A percentile compares a stretch with the other conserved stretches of the same genome.
Conservation (phyloP, 2,329 filamentous ascomycete genomes). For the Alternaria solani region DNA sequence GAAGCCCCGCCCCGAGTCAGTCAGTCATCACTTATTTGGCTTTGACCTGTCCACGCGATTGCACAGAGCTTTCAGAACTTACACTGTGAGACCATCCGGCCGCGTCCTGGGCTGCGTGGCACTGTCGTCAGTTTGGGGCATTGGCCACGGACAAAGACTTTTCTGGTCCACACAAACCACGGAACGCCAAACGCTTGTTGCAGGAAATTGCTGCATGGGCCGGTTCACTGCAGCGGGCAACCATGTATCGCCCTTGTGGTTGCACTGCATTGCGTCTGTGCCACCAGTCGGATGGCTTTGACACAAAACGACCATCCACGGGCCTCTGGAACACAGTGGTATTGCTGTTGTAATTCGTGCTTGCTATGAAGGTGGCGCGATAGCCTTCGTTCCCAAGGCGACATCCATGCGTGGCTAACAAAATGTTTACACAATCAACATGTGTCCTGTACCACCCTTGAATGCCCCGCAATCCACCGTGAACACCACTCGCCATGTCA, state of each 20-base stretch:
- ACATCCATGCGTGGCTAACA: not conserved
- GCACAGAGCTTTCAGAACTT: not conserved
- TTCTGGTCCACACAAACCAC: slow-evolving; percentile 4
- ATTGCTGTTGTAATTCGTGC: not conserved
- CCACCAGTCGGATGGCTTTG: not conserved
- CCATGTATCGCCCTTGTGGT: not conserved
- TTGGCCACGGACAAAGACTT: slow-evolving; percentile 6
- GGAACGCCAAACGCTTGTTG: not conserved
- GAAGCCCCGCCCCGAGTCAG: slow-evolving; percentile 5
- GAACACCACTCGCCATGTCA: slow-evolving; percentile 1
- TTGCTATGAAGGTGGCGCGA: not conserved
- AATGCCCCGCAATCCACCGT: not conserved
- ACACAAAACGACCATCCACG: not conserved
- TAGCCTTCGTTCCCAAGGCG: not conserved
- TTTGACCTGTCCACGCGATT: not conserved
- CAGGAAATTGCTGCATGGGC: not conserved
- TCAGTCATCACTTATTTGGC: not conserved
- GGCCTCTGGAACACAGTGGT: not conserved
- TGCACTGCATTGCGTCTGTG: not conserved
- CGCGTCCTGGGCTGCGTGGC: not conserved
- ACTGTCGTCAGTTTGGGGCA: not conserved
- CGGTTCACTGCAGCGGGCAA: not conserved
- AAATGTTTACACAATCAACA: not conserved
- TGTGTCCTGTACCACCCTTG: slow-evolving; percentile 1
- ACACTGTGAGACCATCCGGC: not conserved